A percentile compares a stretch with the other conserved stretches of the same genome.
Conservation (phyloP, 1,284 basidiomycete genomes). For the Jaminaea rosea region DNA sequence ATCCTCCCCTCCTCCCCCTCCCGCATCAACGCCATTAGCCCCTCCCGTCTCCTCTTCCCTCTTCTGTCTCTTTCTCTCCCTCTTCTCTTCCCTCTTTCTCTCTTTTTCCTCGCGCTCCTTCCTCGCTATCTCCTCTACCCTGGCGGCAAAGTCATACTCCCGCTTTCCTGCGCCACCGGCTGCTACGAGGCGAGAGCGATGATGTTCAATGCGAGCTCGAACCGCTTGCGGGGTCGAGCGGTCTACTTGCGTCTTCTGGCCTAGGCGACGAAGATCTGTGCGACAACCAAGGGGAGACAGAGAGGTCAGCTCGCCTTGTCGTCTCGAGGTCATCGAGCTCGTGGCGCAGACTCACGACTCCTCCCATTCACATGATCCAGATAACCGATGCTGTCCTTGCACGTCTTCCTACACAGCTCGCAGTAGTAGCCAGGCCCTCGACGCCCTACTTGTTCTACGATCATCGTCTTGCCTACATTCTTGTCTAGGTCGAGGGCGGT, state of each 20-base stretch:
- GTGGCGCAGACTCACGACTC: slow-evolving; percentile 72
- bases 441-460: slow-evolving; percentile 35
- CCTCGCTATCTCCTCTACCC: slow-evolving; percentile 67
- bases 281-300: slow-evolving; percentile 1
- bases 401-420: slow-evolving; percentile 56
- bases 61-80: slow-evolving; percentile 60
- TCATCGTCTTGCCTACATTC: slow-evolving; percentile 34
- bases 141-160: slow-evolving; percentile 79
- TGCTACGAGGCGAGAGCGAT: slow-evolving; percentile 52
- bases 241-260: slow-evolving; percentile 62
- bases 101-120: slow-evolving; percentile 50
- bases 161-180: slow-evolving; percentile 2
- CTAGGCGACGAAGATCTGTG: slow-evolving; percentile 54
- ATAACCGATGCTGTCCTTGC: slow-evolving; percentile 86
- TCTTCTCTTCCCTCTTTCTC: slow-evolving; percentile 61
- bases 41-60: slow-evolving; percentile 7
- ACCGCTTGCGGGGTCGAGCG: slow-evolving; percentile 87
- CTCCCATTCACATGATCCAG: slow-evolving; percentile 92
- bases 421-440: slow-evolving; percentile 47
- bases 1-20: slow-evolving; percentile 50
- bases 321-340: background rate
- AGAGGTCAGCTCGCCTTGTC: background rate
- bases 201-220: slow-evolving; percentile 70
- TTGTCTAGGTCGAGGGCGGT: slow-evolving; percentile 31
- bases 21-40: background rate